These are phyloP conservation scores for Pezicula rhizophila DNA, from an alignment of 2,329 filamentous ascomycete species.

Conservation along the genomic window DNA sequence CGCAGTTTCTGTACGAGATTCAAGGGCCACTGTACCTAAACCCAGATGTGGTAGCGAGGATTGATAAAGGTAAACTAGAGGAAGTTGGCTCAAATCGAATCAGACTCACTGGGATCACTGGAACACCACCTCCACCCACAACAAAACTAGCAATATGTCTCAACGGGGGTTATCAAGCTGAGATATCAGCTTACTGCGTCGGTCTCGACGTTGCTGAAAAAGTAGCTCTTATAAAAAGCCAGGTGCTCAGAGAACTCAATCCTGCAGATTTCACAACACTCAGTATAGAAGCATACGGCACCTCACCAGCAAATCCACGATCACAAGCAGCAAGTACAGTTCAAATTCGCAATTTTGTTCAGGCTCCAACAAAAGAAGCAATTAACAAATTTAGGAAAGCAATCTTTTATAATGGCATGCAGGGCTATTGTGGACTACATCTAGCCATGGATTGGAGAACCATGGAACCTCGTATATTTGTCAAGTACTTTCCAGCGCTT, in stretches of 20 bases:
- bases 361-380: not conserved
- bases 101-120: constrained; percentile 37
- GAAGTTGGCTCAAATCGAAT: constrained; percentile 44
- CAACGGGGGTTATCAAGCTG: constrained; percentile 36
- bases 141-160: constrained; percentile 37
- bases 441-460: no score
- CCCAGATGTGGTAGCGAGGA: constrained; percentile 46
- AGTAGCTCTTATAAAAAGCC: constrained; percentile 12
- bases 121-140: constrained; percentile 30
- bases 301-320: not conserved
- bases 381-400: not conserved
- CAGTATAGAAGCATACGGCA: no score
- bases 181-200: constrained; percentile 35
- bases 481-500: no score
- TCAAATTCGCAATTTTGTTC: not conserved
- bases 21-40: constrained; percentile 52
- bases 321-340: not conserved
- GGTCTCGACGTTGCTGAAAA: constrained; percentile 38
- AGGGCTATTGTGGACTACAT: no score
- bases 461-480: no score
- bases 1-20: constrained; percentile 47
- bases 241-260: constrained; percentile 30
- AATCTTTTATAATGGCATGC: constrained; percentile 14
- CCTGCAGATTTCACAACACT: no score
- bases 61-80: constrained; percentile 44